phyloP scores from a whole-genome alignment of 805 yeast genomes.

The Yarrowia phangngaensis region DNA sequence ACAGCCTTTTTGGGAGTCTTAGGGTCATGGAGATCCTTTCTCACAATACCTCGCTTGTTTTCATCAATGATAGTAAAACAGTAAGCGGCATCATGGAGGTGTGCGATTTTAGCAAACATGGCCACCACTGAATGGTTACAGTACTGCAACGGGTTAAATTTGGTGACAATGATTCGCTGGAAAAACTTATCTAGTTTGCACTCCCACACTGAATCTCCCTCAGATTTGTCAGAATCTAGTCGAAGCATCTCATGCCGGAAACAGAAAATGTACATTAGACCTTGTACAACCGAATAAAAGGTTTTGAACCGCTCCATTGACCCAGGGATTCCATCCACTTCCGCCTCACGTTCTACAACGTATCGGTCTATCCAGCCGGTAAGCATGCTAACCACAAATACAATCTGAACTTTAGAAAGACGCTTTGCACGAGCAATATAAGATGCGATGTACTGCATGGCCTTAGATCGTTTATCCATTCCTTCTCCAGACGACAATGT shows the following conservation, averaged over 20 bases:
- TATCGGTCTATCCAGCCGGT: conserved; percentile 80
- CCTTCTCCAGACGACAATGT: conserved; percentile 69
- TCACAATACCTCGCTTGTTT: conserved; percentile 61
- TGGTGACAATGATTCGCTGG: conserved; percentile 77
- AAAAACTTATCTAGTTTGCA: conserved; percentile 78
- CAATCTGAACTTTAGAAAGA: conserved; percentile 65
- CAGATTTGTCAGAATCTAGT: conserved; percentile 32
- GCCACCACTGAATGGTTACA: conserved; percentile 91
- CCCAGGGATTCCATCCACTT: conserved; percentile 57
- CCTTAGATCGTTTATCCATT: conserved; percentile 73
- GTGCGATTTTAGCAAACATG: conserved; percentile 90
- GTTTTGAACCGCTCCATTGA: conserved; percentile 91
- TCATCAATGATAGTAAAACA: conserved; percentile 91
- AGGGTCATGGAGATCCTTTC: conserved; percentile 36
- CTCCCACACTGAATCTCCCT: conserved; percentile 55
- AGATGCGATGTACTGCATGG: conserved; percentile 88
- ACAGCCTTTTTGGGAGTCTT: neutral
- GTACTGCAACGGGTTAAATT: conserved; percentile 88
- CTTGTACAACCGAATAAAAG: conserved; percentile 88
- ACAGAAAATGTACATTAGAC: conserved; percentile 85
- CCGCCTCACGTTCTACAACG: conserved; percentile 78
- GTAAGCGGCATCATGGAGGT: conserved; percentile 82
- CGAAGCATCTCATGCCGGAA: conserved; percentile 68
- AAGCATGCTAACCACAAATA: conserved; percentile 76
- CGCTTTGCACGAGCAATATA: conserved; percentile 82